Conservation (phyloP, 192 early-diverging fungal species). For the Jimgerdemannia lactiflua region DNA sequence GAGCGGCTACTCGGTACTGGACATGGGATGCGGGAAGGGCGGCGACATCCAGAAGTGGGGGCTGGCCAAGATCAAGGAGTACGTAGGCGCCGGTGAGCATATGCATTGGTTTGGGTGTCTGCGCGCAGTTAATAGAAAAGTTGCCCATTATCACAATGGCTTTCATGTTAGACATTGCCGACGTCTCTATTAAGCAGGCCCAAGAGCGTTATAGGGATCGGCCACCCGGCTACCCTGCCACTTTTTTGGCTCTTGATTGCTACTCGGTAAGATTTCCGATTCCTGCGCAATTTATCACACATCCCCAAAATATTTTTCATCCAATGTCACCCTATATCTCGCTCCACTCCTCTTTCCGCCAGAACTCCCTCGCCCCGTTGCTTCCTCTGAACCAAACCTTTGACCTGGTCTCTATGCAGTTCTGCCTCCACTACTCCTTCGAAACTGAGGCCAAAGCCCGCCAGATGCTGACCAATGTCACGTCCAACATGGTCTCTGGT, state of each 20-base stretch:
- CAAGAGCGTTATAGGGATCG: slow-evolving; percentile 56
- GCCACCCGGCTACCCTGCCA: slow-evolving; percentile 60
- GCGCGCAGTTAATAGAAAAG: too few relatives aligned
- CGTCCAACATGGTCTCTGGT: slow-evolving; percentile 60
- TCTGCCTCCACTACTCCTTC: slow-evolving; percentile 96
- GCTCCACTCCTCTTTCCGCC: slow-evolving; percentile 7
- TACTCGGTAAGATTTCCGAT: slow-evolving; percentile 54
- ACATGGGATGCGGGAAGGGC: slow-evolving; percentile 94
- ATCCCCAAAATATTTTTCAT: too few relatives aligned
- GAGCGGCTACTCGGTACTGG: slow-evolving; percentile 64
- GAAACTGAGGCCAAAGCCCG: slow-evolving; percentile 79
- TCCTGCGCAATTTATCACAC: too few relatives aligned
- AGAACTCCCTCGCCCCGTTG: slow-evolving; percentile 55
- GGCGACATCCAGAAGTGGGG: slow-evolving; percentile 85
- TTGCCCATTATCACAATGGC: neutral
- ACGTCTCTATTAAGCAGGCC: slow-evolving; percentile 83
- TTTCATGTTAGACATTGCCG: slow-evolving; percentile 71
- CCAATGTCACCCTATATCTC: neutral
- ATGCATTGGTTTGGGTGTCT: too few relatives aligned
- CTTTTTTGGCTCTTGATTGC: slow-evolving; percentile 86
- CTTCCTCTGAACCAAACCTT: slow-evolving; percentile 52
- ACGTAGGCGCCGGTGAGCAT: slow-evolving; percentile 71
- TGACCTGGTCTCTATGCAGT: slow-evolving; percentile 93
- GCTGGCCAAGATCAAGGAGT: slow-evolving; percentile 66
- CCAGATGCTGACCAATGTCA: slow-evolving; percentile 80